These are phyloP conservation scores for Hygrophila difformis DNA, from an alignment of 257 asterid species.

Conservation along the genomic window DNA sequence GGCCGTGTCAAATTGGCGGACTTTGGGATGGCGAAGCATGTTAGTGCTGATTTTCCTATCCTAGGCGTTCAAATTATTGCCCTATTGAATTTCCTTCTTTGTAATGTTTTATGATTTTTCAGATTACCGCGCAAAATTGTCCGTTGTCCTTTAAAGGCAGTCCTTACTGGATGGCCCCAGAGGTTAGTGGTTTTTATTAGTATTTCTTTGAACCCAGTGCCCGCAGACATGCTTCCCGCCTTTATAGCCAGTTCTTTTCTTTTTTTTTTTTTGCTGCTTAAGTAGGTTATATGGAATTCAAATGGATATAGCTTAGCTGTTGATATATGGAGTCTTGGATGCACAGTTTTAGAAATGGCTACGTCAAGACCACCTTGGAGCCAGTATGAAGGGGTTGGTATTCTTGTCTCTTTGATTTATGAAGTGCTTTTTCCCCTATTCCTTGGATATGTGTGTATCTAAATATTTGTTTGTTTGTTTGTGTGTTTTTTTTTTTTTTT, in stretches of 20 bases:
- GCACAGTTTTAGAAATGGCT: slow-evolving; percentile 99
- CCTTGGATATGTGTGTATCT: neutral
- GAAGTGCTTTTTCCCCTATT: neutral
- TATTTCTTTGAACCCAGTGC: neutral
- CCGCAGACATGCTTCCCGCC: slow-evolving; percentile 10
- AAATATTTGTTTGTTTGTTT: slow-evolving; percentile 20
- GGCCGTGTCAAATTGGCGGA: slow-evolving; percentile 91
- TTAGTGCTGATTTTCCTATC: slow-evolving; percentile 26
- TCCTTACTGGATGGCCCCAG: slow-evolving; percentile 99
- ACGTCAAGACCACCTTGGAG: slow-evolving; percentile 97
- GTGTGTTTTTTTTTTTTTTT: too few relatives aligned
- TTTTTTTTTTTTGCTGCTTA: slow-evolving; percentile 9
- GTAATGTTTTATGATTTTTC: slow-evolving; percentile 16
- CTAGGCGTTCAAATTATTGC: neutral
- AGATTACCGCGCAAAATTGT: slow-evolving; percentile 88
- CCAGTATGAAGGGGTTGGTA: slow-evolving; percentile 97
- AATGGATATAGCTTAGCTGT: slow-evolving; percentile 94
- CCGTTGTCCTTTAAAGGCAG: slow-evolving; percentile 95
- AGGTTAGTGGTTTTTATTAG: slow-evolving; percentile 44
- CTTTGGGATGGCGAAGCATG: slow-evolving; percentile 99
- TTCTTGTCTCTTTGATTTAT: slow-evolving; percentile 17
- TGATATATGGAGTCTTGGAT: slow-evolving; percentile 99
- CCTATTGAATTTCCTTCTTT: neutral
- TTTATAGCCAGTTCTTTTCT: too few relatives aligned
- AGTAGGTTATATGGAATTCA: slow-evolving; percentile 60